Evolutionary conservation across 2,329 filamentous ascomycete genomes (phyloP).

Genomic region (Epichloe bromicola): DNA sequence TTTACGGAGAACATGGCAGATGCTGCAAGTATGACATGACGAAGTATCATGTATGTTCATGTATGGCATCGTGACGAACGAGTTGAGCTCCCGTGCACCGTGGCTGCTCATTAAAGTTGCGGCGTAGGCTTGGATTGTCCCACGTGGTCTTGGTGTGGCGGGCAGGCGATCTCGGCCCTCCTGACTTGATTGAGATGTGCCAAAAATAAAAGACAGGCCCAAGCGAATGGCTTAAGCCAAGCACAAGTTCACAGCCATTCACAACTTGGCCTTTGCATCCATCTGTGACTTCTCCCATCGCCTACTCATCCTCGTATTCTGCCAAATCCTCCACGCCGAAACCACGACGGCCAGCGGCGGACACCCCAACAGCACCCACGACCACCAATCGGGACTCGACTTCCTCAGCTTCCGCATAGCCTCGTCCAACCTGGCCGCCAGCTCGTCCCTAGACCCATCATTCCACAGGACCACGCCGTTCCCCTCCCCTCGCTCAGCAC

Average conservation of each 20-base stretch:
- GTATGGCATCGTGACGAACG: too few relatives aligned
- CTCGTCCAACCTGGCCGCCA: conserved; percentile 52
- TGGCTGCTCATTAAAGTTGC: too few relatives aligned
- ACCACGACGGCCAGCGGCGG: conserved; percentile 62
- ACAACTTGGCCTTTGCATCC: conserved; percentile 9
- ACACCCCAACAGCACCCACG: conserved; percentile 52
- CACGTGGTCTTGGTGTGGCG: too few relatives aligned
- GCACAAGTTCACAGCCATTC: not conserved
- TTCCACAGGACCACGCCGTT: conserved; percentile 83
- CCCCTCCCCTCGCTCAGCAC: conserved; percentile 48
- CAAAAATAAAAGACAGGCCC: too few relatives aligned
- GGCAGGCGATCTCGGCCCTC: too few relatives aligned
- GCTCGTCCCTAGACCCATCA: conserved; percentile 58
- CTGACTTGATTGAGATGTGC: too few relatives aligned
- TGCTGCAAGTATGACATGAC: too few relatives aligned
- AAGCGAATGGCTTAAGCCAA: too few relatives aligned
- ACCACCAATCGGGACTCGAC: conserved; percentile 71
- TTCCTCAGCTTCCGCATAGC: conserved; percentile 51
- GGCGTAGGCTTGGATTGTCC: too few relatives aligned
- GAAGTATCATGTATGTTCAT: too few relatives aligned
- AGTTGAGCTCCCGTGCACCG: too few relatives aligned
- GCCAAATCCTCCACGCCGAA: conserved; percentile 58
- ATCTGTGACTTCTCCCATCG: conserved; percentile 43
- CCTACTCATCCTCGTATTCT: conserved; percentile 57
- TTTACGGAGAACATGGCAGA: too few relatives aligned